Percentiles rank a stretch among this genome's conserved stretches.
Conservation (phyloP, 2,329 filamentous ascomycete genomes). For the Alternaria arbusti region DNA sequence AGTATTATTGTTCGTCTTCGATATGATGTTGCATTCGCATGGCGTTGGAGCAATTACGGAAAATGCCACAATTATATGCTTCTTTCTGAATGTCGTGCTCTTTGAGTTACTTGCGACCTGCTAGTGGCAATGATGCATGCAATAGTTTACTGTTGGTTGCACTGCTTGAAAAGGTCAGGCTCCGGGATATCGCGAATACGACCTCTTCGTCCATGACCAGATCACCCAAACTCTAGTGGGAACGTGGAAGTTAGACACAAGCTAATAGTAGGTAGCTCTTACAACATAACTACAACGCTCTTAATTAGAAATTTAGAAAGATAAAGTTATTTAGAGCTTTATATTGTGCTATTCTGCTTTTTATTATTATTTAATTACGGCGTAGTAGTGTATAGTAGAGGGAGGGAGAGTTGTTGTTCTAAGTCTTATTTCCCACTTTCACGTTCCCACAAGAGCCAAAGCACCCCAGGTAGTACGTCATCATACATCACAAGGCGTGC, state of each 20-base stretch:
- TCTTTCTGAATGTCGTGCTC: not conserved
- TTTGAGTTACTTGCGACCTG: not conserved
- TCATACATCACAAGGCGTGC: not conserved
- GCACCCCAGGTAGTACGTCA: not conserved
- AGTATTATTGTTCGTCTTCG: not conserved
- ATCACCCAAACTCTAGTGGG: not conserved
- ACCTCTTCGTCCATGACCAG: not conserved
- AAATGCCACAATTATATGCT: not conserved
- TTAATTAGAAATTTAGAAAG: too few species aligned
- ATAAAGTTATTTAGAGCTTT: too few species aligned
- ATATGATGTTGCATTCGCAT: not conserved
- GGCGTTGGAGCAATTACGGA: constrained; percentile 2
- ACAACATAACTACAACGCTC: too few species aligned
- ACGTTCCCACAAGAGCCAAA: not conserved
- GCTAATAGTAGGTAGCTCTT: too few species aligned
- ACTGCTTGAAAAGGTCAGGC: not conserved
- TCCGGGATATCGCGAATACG: not conserved
- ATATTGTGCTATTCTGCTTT: too few species aligned
- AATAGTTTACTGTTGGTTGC: not conserved
- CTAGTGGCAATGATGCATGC: not conserved
- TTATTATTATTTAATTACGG: too few species aligned
- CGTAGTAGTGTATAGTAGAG: too few species aligned
- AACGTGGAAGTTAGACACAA: too few species aligned
- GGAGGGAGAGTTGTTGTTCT: too few species aligned
- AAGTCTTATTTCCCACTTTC: too few species aligned